Conservation (phyloP, 2,329 filamentous ascomycete genomes). For the Ambrosiella cleistominuta region DNA sequence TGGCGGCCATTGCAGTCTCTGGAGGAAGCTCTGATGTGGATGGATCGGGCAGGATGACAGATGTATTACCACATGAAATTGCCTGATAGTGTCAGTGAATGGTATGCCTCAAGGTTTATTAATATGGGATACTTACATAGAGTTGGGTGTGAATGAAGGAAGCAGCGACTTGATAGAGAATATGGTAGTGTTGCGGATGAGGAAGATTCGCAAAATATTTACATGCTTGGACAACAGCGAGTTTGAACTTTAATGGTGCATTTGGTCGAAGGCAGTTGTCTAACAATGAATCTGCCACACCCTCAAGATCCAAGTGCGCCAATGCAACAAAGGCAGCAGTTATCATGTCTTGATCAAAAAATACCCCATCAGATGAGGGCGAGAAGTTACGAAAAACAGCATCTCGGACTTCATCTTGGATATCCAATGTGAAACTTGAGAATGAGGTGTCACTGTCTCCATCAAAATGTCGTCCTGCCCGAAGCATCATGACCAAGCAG, state of each 20-base stretch:
- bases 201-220: conserved; percentile 41
- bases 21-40: conserved; percentile 3
- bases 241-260: conserved; percentile 41
- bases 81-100: conserved; percentile 4
- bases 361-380: conserved; percentile 27
- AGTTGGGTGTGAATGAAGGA: conserved; percentile 40
- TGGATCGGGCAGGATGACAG: conserved; percentile 5
- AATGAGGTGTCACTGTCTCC: conserved; percentile 44
- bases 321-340: conserved; percentile 50
- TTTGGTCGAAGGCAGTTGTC: conserved; percentile 38
- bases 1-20: conserved; percentile 21
- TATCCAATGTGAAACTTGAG: conserved; percentile 50
- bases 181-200: conserved; percentile 31
- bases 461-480: conserved; percentile 46
- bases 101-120: too few species aligned
- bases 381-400: conserved; percentile 41
- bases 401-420: conserved; percentile 50
- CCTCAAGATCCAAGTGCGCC: conserved; percentile 42
- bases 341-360: conserved; percentile 46
- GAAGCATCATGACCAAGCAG: conserved; percentile 44
- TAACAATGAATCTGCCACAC: conserved; percentile 37
- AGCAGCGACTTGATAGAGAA: conserved; percentile 37
- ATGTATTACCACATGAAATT: conserved; percentile 8
- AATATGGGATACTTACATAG: conserved; percentile 27
- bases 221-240: conserved; percentile 44